Base-by-base conservation (phyloP, 208 protist genomes). In the Trypanosoma platydactyli region DNA sequence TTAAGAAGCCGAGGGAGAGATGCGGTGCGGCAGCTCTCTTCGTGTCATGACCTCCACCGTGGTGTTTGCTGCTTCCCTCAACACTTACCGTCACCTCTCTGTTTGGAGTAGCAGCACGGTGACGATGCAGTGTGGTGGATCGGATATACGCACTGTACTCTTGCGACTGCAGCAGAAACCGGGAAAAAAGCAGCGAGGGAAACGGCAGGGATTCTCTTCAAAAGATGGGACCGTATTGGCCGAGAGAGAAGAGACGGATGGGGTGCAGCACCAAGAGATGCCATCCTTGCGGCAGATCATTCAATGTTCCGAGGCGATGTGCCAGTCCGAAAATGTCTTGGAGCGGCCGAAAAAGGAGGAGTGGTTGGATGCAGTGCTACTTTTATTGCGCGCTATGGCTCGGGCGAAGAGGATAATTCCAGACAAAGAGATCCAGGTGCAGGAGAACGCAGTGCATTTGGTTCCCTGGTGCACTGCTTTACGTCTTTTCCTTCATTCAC, bases 331-430 rank as follows among this genome's bases (percentile, higher is more conserved):
- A 40, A 29, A 9, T 16, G 15, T 48, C 0, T 6, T 42, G 40
- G 25, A 0, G 7, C 27, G n/a, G n/a, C 59, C 66, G 6, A 2
- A 29, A 18, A 38, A 9, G 33, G 66, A 56, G 6, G 66, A 71
- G 48, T 59, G 66, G 66, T 51, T 25, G 25, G 57, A 64, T 15
- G 35, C 66, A 15, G 57, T 62, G 18, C 38, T 38, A 15, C 44
- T 71, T 33, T 29, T 71, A 0, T 29, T 71, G 35, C 27, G 27
- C 16, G 66, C 66, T 22, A 29, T 71, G 66, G 41, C 15, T n/a
- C 29, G 35, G 33, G 29, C 33, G 44, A 56, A 48, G 35, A 33
- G 22, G 38, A 30, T 6, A 12, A 11, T 30, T 25, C 25, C 0
- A 9, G 48, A 64, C 16, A 48, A 42, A 2, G n/a, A 12, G 27